phyloP scores from a whole-genome alignment of 2,329 filamentous ascomycete species.

The Colletotrichum tabaci region DNA sequence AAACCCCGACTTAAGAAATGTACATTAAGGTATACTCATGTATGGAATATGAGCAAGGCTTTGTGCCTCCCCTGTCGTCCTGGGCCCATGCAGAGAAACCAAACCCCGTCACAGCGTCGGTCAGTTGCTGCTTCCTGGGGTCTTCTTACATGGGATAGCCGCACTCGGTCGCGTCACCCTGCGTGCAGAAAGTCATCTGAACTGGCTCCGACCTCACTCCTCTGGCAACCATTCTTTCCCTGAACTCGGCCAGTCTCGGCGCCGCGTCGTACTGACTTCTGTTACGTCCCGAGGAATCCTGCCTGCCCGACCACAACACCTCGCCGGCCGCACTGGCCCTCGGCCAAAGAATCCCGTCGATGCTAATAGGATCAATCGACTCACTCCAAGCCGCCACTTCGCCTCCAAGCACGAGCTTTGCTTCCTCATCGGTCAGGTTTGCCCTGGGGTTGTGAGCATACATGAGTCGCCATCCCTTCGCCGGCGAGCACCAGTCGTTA shows the following conservation, averaged over 20 bases:
- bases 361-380: conserved; percentile 80
- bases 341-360: conserved; percentile 86
- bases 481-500: conserved; percentile 84
- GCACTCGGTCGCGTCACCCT: conserved; percentile 60
- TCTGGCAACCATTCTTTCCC: conserved; percentile 80
- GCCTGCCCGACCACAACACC: conserved; percentile 83
- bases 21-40: conserved; percentile 3
- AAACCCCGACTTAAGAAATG: background rate
- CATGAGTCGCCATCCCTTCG: conserved; percentile 85
- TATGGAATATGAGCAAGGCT: background rate
- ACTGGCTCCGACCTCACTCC: conserved; percentile 76
- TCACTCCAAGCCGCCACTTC: conserved; percentile 89
- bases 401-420: conserved; percentile 82
- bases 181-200: conserved; percentile 81
- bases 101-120: background rate
- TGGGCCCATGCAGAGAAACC: background rate
- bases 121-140: background rate
- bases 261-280: conserved; percentile 79
- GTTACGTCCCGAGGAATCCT: conserved; percentile 77
- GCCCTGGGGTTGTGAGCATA: conserved; percentile 84
- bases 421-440: conserved; percentile 72
- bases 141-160: conserved; percentile 30
- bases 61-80: background rate
- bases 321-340: conserved; percentile 81
- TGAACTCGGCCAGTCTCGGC: conserved; percentile 80